These are phyloP conservation scores for Arthrobotrys sinensis DNA, from an alignment of 2,329 filamentous ascomycete species.

Conservation along the genomic window DNA sequence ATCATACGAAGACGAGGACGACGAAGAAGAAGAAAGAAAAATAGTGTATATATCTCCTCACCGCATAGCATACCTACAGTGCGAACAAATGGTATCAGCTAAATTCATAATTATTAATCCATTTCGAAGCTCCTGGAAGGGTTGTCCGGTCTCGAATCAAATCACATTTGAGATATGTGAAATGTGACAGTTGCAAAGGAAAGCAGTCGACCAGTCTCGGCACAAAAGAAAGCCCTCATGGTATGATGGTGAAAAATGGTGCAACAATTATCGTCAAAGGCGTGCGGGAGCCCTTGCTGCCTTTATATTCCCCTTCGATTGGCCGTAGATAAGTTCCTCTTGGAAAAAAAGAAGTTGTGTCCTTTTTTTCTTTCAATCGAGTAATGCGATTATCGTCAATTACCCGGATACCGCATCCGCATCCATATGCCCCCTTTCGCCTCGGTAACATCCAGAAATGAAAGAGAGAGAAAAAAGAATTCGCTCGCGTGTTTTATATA, in stretches of 20 bases:
- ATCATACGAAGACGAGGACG: not conserved
- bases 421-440: not conserved
- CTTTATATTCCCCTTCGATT: not conserved
- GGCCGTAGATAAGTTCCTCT: constrained; percentile 4
- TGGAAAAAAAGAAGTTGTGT: not conserved
- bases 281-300: not conserved
- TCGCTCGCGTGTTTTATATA: constrained; percentile 15
- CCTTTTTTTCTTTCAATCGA: not conserved
- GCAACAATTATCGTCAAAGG: constrained; percentile 32
- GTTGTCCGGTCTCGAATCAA: not conserved
- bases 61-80: not conserved
- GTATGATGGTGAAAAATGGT: not conserved
- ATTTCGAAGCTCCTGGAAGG: not conserved
- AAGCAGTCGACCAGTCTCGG: not conserved
- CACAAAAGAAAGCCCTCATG: constrained; percentile 4
- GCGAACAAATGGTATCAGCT: too few relatives aligned
- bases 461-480: constrained; percentile 12
- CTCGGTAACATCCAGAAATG: not conserved
- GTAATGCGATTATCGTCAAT: constrained; percentile 24
- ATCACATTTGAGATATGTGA: constrained; percentile 3
- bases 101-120: constrained; percentile 12
- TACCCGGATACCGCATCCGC: constrained; percentile 31
- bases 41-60: constrained; percentile 23
- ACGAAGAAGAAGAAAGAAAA: not conserved
- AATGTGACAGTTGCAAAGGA: constrained; percentile 1